Evolutionary conservation across 495 filamentous ascomycete genomes (phyloP).

Genomic region (Podospora pseudocomata): DNA sequence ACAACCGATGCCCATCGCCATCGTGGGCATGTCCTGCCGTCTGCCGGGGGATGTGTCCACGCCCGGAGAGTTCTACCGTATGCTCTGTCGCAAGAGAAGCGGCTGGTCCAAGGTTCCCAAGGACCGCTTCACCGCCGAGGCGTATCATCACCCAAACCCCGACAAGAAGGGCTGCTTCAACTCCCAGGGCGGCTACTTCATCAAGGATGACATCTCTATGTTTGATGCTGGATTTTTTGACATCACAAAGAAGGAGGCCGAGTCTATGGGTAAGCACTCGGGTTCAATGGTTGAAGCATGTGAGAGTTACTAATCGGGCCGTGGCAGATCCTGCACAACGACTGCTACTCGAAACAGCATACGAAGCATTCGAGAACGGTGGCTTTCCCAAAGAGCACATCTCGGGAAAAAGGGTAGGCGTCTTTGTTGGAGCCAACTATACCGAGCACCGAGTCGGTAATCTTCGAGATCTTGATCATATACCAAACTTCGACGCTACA

Average conservation of each 20-base stretch:
- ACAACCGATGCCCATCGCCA: constrained; percentile 38
- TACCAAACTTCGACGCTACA: constrained; percentile 39
- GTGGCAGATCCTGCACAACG: constrained; percentile 52
- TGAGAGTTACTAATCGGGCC: neutral
- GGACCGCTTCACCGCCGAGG: constrained; percentile 63
- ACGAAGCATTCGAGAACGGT: constrained; percentile 48
- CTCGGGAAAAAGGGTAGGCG: constrained; percentile 43
- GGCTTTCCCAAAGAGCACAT: constrained; percentile 47
- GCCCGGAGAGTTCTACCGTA: constrained; percentile 44
- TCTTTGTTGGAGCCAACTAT: constrained; percentile 44
- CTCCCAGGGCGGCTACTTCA: constrained; percentile 51
- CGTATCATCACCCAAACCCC: constrained; percentile 61
- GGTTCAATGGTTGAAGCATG: no score
- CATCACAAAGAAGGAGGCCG: constrained; percentile 48
- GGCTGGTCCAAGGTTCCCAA: constrained; percentile 52
- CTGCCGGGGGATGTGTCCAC: constrained; percentile 45
- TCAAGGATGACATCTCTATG: constrained; percentile 45
- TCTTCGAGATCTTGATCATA: constrained; percentile 39
- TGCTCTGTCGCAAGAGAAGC: constrained; percentile 39
- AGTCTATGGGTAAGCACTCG: constrained; percentile 41
- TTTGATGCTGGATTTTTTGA: constrained; percentile 55
- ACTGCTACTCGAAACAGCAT: constrained; percentile 52
- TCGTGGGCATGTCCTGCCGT: constrained; percentile 47
- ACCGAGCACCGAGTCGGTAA: constrained; percentile 36
- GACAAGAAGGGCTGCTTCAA: constrained; percentile 42